Percentiles rank a stretch among this genome's conserved stretches.
These are phyloP conservation scores for Fomitopsis pinicola DNA, from an alignment of 1,284 basidiomycete species.

Conservation along the genomic window DNA sequence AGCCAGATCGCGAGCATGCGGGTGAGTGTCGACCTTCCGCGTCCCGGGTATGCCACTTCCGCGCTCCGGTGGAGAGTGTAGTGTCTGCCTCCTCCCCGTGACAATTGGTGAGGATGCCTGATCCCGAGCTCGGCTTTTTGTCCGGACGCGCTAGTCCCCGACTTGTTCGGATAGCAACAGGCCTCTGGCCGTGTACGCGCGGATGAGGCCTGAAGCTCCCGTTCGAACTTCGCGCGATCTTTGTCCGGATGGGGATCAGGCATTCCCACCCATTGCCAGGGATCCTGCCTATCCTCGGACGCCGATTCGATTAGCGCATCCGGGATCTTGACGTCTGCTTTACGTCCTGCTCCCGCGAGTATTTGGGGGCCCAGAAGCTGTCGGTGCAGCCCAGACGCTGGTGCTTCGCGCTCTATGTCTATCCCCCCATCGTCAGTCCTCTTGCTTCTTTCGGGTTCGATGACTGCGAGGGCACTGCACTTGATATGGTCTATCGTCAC, in stretches of 20 bases:
- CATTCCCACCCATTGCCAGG: too few relatives aligned
- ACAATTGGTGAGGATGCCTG: too few relatives aligned
- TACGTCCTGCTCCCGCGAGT: neutral
- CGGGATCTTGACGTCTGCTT: neutral
- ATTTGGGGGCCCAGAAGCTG: neutral
- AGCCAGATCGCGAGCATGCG: slow-evolving; percentile 92
- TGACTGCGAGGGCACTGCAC: neutral
- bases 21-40: slow-evolving; percentile 48
- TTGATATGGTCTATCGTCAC: neutral
- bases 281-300: neutral
- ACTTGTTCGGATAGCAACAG: too few relatives aligned
- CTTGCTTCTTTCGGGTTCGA: neutral
- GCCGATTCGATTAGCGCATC: neutral
- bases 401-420: neutral
- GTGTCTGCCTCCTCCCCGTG: too few relatives aligned
- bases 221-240: too few relatives aligned
- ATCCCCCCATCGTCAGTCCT: neutral
- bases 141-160: too few relatives aligned
- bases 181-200: too few relatives aligned
- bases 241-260: too few relatives aligned
- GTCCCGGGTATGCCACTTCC: neutral
- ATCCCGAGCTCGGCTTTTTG: too few relatives aligned
- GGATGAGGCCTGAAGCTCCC: too few relatives aligned
- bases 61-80: neutral
- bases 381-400: neutral